Base-by-base conservation (phyloP, 2,329 filamentous ascomycete genomes). In the Lomentospora prolificans region DNA sequence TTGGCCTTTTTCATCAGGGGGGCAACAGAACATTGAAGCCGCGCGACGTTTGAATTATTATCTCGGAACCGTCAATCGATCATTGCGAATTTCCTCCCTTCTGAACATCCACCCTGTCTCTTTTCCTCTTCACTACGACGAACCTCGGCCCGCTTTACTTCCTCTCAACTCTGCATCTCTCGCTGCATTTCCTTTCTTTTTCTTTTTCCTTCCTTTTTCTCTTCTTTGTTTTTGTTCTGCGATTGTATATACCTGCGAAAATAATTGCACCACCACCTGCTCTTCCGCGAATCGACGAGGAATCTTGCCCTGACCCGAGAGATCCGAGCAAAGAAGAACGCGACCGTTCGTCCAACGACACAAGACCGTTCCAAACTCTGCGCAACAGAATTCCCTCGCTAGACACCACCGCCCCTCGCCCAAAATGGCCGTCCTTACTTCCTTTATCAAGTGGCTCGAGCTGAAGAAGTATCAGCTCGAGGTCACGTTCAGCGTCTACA, bases 381-480 rank as follows among this genome's bases (percentile, higher is more conserved):
- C n/a, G n/a, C n/a, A n/a, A n/a, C n/a, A n/a, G n/a, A n/a, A n/a
- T n/a, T 5, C 25, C 48, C 24, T 51, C 24, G 3, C n/a, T 19
- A 39, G 28, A 53, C 4, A 7, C 30, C 30, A 27, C 50, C 50
- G 24, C 25, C 25, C 36, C 44, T 52, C 50, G 17, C 25, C 17
- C 30, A 27, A 59, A 56, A 67, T 71, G 67, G 72, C 71, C 50
- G 61, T 63, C 51, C 64, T 78, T 63, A 72, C 76, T 61, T 69
- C 72, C 50, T 78, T 95, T 64, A 81, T 89, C 61, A 85, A 86
- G 70, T 96, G 91, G 90, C 79, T 97, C 62, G 85, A 90, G 72
- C 82, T 91, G 71, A 99, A 99, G 80, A 85, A 91, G 69, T 96
- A 97, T 77, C 94, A 97, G 77, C 90, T 97, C 69, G 94, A 99